phyloP scores from a whole-genome alignment of 2,329 filamentous ascomycete genomes.

The Venturia oleaginea region DNA sequence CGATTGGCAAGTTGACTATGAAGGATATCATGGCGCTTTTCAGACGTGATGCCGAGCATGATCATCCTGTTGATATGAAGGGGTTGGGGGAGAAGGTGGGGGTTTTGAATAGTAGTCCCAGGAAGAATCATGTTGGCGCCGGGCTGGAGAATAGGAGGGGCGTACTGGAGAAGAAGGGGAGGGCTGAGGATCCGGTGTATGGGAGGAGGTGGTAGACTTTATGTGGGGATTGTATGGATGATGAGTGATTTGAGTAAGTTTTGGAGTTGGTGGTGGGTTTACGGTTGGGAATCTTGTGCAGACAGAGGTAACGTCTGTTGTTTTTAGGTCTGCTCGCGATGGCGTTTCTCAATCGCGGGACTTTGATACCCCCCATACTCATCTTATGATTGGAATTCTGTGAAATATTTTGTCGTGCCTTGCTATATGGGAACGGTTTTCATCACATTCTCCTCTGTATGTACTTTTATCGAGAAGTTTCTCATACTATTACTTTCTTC shows the following conservation, averaged over 20 bases:
- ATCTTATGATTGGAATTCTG: neutral
- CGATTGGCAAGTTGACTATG: slow-evolving; percentile 76
- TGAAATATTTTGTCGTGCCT: too few species aligned
- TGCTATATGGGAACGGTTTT: too few species aligned
- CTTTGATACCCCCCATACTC: neutral
- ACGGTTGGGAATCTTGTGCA: too few species aligned
- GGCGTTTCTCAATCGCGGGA: neutral
- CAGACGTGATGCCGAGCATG: slow-evolving; percentile 52
- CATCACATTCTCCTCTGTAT: too few species aligned
- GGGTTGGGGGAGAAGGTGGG: slow-evolving; percentile 2
- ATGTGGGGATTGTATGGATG: neutral
- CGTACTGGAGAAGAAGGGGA: slow-evolving; percentile 16
- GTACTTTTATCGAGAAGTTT: too few species aligned
- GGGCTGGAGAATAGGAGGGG: slow-evolving; percentile 10
- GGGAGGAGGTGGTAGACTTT: slow-evolving; percentile 18
- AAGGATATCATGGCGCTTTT: slow-evolving; percentile 91
- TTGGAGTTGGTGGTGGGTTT: neutral
- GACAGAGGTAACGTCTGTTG: too few species aligned
- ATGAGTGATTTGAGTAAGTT: neutral
- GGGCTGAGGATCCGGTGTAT: slow-evolving; percentile 27
- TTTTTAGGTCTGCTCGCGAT: too few species aligned
- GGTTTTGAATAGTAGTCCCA: slow-evolving; percentile 3
- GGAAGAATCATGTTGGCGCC: slow-evolving; percentile 6
- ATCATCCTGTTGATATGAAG: slow-evolving; percentile 3
- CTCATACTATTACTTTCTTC: too few species aligned